A percentile compares a stretch with the other conserved stretches of the same genome.
These are phyloP conservation scores for Crithidia bombi DNA, from an alignment of 208 protist genomes.

Conservation along the genomic window DNA sequence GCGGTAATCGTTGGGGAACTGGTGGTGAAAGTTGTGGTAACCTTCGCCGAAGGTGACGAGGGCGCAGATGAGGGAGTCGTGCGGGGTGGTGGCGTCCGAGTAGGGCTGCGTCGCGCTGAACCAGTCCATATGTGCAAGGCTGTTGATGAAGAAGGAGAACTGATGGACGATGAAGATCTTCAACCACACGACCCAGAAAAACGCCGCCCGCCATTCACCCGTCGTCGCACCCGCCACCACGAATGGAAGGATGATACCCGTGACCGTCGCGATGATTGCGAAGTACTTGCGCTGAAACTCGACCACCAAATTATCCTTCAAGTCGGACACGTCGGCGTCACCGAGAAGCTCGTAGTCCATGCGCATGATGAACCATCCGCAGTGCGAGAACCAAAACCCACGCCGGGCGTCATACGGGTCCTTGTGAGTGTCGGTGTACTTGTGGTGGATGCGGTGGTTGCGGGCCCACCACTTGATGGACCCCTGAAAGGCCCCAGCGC, in stretches of 20 bases:
- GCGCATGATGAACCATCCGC: conserved; percentile 92
- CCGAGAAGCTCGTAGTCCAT: conserved; percentile 83
- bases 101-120: conserved; percentile 69
- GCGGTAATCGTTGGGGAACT: conserved; percentile 90
- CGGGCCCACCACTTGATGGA: conserved; percentile 88
- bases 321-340: conserved; percentile 80
- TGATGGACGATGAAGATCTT: conserved; percentile 84
- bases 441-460: conserved; percentile 92
- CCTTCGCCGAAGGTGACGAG: conserved; percentile 87
- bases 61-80: conserved; percentile 75
- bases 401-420: conserved; percentile 91
- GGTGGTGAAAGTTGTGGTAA: conserved; percentile 94
- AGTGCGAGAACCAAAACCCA: conserved; percentile 87
- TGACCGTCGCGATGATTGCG: conserved; percentile 71
- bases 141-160: conserved; percentile 92
- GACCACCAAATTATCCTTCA: conserved; percentile 73
- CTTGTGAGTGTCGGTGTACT: conserved; percentile 83
- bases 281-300: conserved; percentile 85
- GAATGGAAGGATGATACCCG: conserved; percentile 80
- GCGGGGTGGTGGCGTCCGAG: conserved; percentile 68
- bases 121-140: conserved; percentile 71
- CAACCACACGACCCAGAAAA: conserved; percentile 73
- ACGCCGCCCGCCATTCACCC: conserved; percentile 75
- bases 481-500: conserved; percentile 85
- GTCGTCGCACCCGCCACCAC: conserved; percentile 74